Evolutionary conservation across 306 rosid species (phyloP).

Genomic region (Trichosanthes cucumerina): DNA sequence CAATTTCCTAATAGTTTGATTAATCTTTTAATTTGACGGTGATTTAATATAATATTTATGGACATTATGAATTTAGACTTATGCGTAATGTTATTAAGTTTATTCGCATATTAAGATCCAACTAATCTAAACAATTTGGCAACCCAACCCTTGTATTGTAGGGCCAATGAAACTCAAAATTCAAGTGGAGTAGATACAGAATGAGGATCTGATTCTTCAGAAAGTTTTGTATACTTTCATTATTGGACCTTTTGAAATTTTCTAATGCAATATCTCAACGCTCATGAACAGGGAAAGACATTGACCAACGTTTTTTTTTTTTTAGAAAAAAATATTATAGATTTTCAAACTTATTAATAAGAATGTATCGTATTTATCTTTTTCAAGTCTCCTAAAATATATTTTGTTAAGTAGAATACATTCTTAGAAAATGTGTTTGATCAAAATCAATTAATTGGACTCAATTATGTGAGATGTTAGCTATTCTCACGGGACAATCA

Average conservation of each 20-base stretch:
- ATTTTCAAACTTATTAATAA: too few species aligned
- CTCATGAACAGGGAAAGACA: neutral
- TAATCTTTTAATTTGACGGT: neutral
- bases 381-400: too few species aligned
- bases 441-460: neutral
- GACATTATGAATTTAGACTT: neutral
- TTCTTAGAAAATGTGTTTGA: neutral
- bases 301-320: too few species aligned
- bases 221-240: neutral
- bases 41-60: neutral
- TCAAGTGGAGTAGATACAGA: neutral
- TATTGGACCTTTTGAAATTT: neutral
- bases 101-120: neutral
- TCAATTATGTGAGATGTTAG: neutral
- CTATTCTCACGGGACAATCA: too few species aligned
- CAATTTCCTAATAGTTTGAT: neutral
- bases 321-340: too few species aligned
- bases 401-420: neutral
- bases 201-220: neutral
- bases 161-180: neutral
- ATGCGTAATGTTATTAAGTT: neutral
- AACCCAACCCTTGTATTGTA: neutral
- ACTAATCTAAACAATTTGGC: neutral
- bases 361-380: too few species aligned
- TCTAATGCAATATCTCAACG: neutral